Base-by-base conservation (phyloP, 768 basidiomycete species). In the Sarcomyxa edulis region DNA sequence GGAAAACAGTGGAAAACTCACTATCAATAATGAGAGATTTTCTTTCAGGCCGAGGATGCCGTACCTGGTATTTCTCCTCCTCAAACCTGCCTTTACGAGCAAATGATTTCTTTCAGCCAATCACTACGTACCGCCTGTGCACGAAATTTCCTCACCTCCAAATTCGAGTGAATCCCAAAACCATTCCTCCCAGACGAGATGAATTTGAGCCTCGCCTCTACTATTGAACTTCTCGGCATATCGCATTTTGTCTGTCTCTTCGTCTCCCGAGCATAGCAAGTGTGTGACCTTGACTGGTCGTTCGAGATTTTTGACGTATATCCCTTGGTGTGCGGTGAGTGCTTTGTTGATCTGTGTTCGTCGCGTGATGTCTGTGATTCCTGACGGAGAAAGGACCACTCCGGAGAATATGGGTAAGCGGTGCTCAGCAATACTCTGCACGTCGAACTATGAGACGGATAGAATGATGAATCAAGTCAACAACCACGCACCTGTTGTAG, bases 131-230 rank as follows among this genome's bases (percentile, higher is more conserved):
- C n/a, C n/a, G n/a, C n/a, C n/a, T n/a, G n/a, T n/a, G n/a, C n/a
- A 54, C n/a, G n/a, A n/a, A n/a, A n/a, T n/a, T n/a, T n/a, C n/a
- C 57, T 33, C 45, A 66, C 84, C 89, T 42, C 79, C 78, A 52
- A 78, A 88, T 28, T 81, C 78, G 2, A 94, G 50, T 19, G 76
- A 94, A 51, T 96, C 93, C 90, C 90, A 94, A 40, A 96, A 85
- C 94, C 94, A 97, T 45, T 95, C 92, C 52, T 94, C 91, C 86
- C 93, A 95, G 1, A 96, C 78, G 2, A 94, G 64, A 35, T 74
- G 68, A 22, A 92, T 91, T 30, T 74, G 69, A 5, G 81, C 83
- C 56, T 89, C 87, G 23, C 78, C 75, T 15, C 69, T 65, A 12
- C 65, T 55, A 52, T 84, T 85, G 50, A 86, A 84, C 51, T 82